These are phyloP conservation scores for Suillus discolor DNA, from an alignment of 768 basidiomycete genomes.

Conservation along the genomic window DNA sequence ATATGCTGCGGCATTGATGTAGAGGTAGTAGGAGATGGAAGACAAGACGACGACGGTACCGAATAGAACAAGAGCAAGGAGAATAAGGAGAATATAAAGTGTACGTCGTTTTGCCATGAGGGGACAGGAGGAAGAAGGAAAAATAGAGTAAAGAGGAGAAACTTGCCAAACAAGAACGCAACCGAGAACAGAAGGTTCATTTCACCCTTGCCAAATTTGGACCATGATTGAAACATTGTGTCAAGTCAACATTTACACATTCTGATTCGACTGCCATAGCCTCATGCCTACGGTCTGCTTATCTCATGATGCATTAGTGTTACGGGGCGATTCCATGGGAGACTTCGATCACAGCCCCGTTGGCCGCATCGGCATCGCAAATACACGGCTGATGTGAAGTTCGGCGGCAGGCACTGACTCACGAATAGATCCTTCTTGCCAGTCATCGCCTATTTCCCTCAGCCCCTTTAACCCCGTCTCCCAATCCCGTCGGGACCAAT, in stretches of 20 bases:
- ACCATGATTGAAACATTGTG: background rate
- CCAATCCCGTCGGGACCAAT: constrained; percentile 77
- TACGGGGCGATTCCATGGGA: background rate
- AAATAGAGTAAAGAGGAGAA: constrained; percentile 7
- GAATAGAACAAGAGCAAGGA: constrained; percentile 77
- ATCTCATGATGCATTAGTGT: background rate
- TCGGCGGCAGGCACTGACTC: constrained; percentile 52
- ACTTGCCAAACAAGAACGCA: constrained; percentile 4
- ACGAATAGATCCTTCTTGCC: constrained; percentile 54
- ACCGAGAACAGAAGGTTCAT: constrained; percentile 5
- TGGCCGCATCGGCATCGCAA: constrained; percentile 47
- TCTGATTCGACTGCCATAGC: background rate
- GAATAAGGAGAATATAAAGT: constrained; percentile 47
- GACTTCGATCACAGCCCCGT: constrained; percentile 31
- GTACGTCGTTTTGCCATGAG: constrained; percentile 48
- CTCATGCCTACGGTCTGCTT: background rate
- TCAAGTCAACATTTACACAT: background rate
- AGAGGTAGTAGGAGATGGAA: constrained; percentile 87
- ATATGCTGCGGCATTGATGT: constrained; percentile 78
- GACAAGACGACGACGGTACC: constrained; percentile 92
- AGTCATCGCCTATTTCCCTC: constrained; percentile 48
- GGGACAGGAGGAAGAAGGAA: constrained; percentile 9
- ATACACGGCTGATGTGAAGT: constrained; percentile 50
- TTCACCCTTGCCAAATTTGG: constrained; percentile 5
- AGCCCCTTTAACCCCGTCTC: constrained; percentile 50